Percentiles rank a stretch among this genome's conserved stretches.
phyloP scores from a whole-genome alignment of 768 basidiomycete genomes.

The Russula lepida region DNA sequence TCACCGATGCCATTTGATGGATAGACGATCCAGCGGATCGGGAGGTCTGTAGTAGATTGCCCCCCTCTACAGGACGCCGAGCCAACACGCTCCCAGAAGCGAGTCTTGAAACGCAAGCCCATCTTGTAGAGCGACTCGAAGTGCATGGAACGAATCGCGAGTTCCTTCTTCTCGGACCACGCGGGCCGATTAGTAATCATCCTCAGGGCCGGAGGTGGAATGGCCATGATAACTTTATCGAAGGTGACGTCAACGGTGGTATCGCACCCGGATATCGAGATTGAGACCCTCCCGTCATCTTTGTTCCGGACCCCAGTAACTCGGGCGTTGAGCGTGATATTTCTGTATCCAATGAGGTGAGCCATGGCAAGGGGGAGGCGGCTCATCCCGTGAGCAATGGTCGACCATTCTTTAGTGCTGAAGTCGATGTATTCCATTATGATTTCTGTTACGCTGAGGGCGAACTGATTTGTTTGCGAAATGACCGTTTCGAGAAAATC shows the following conservation, averaged over 20 bases:
- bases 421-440: slow-evolving; percentile 25
- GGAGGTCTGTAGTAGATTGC: slow-evolving; percentile 20
- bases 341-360: slow-evolving; percentile 18
- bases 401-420: slow-evolving; percentile 21
- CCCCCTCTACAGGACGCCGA: slow-evolving; percentile 10
- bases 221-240: slow-evolving; percentile 22
- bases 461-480: slow-evolving; percentile 25
- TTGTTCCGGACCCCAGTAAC: slow-evolving; percentile 18
- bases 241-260: slow-evolving; percentile 14
- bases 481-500: slow-evolving; percentile 24
- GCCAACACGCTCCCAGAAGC: slow-evolving; percentile 20
- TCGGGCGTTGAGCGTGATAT: slow-evolving; percentile 23
- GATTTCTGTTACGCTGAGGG: slow-evolving; percentile 24
- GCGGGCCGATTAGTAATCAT: slow-evolving; percentile 23
- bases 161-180: slow-evolving; percentile 21
- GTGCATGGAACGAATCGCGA: slow-evolving; percentile 23
- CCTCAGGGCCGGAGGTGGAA: slow-evolving; percentile 23
- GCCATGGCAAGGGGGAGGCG: slow-evolving; percentile 23
- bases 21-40: slow-evolving; percentile 20
- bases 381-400: slow-evolving; percentile 22
- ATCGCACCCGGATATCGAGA: slow-evolving; percentile 1
- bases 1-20: slow-evolving; percentile 18
- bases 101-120: slow-evolving; percentile 22
- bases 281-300: slow-evolving; percentile 11
- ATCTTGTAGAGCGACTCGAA: slow-evolving; percentile 25